phyloP scores from a whole-genome alignment of 2,329 filamentous ascomycete species.

The Parastagonospora avenae region DNA sequence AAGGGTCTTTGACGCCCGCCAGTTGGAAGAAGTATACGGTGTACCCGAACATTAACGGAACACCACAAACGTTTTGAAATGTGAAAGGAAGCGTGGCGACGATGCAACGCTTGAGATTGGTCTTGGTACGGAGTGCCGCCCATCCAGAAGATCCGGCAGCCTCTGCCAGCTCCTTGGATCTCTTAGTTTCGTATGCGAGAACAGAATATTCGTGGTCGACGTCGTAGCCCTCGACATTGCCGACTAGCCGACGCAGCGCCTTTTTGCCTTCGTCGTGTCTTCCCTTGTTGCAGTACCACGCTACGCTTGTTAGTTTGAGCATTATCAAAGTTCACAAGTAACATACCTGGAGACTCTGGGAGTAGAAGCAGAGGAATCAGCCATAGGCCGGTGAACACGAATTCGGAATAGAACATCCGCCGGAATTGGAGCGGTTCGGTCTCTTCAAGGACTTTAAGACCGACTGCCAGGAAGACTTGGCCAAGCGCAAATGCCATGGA shows the following conservation, averaged over 20 bases:
- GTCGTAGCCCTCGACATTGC: conserved; percentile 9
- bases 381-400: conserved; percentile 9
- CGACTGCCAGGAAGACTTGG: conserved; percentile 5
- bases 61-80: conserved; percentile 8
- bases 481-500: conserved; percentile 11
- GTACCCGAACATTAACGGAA: conserved; percentile 12
- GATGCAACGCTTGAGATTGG: conserved; percentile 3
- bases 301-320: conserved; percentile 1
- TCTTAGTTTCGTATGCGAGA: conserved; percentile 3
- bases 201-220: conserved; percentile 10
- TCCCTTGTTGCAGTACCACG: conserved; percentile 8
- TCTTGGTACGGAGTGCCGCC: conserved; percentile 5
- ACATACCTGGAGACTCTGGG: conserved; percentile 6
- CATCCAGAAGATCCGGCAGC: conserved; percentile 1
- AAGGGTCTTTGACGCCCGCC: conserved; percentile 7
- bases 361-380: conserved; percentile 3
- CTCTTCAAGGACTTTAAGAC: conserved; percentile 4
- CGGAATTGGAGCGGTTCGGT: conserved; percentile 1
- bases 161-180: conserved; percentile 6
- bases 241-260: conserved; percentile 1
- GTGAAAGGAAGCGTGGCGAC: conserved; percentile 7
- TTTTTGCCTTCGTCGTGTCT: conserved; percentile 8
- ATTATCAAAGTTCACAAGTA: background rate
- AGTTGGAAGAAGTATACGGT: conserved; percentile 11
- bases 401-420: conserved; percentile 11